A percentile compares a stretch with the other conserved stretches of the same genome.
Evolutionary conservation across 768 basidiomycete species (phyloP).

Genomic region (Podaxis sp.): DNA sequence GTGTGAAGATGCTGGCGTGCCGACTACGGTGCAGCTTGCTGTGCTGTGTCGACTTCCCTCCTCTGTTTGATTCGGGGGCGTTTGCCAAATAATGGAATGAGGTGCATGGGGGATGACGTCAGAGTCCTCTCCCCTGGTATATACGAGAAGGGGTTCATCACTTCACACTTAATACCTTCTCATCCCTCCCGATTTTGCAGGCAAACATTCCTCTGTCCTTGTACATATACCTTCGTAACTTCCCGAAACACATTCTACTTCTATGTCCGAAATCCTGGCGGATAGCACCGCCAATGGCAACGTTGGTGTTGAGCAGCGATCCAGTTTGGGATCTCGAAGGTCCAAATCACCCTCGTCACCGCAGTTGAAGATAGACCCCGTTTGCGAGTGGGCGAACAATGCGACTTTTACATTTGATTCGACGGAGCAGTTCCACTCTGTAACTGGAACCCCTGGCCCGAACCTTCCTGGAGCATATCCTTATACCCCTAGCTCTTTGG

Average conservation of each 20-base stretch:
- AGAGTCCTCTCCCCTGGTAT: neutral
- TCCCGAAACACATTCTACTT: neutral
- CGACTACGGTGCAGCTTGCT: no score
- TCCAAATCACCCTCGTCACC: conserved; percentile 3
- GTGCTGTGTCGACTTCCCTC: neutral
- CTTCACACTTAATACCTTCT: neutral
- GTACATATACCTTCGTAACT: neutral
- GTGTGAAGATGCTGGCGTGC: no score
- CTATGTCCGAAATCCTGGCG: neutral
- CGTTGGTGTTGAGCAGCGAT: neutral
- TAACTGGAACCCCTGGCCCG: neutral
- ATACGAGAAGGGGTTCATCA: neutral
- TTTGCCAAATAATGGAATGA: neutral
- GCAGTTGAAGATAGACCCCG: conserved; percentile 9
- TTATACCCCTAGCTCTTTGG: conserved; percentile 2
- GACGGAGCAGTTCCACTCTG: neutral
- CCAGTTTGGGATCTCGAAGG: neutral
- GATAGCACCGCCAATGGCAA: neutral
- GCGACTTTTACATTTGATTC: neutral
- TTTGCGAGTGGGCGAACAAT: conserved; percentile 2
- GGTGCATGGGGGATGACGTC: conserved; percentile 2
- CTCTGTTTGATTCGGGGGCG: neutral
- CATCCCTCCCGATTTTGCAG: neutral
- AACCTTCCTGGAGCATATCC: conserved; percentile 11
- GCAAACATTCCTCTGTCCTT: no score